Conservation (phyloP, 106 monocot species). For the Cymbidium sinense region DNA sequence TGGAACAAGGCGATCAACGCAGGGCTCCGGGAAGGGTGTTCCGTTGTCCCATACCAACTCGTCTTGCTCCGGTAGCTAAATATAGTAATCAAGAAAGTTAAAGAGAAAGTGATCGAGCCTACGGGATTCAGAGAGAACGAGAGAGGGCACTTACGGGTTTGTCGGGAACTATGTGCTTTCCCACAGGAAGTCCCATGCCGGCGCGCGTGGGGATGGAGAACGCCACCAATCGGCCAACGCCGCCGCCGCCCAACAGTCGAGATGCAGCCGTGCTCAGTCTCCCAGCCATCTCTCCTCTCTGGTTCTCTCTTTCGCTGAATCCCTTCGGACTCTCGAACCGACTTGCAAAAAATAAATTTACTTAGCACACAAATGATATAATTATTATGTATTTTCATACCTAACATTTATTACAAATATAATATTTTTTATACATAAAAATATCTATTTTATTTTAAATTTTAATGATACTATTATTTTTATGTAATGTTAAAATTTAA, state of each 20-base stretch:
- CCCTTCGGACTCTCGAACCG: too few relatives aligned
- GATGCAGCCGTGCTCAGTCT: slow-evolving; percentile 56
- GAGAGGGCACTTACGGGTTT: slow-evolving; percentile 40
- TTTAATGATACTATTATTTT: too few relatives aligned
- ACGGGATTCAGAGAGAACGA: not conserved
- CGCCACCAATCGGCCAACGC: slow-evolving; percentile 33
- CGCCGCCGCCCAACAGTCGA: slow-evolving; percentile 52
- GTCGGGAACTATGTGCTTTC: slow-evolving; percentile 82
- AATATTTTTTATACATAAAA: too few relatives aligned
- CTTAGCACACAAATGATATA: too few relatives aligned
- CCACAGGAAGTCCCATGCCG: slow-evolving; percentile 94
- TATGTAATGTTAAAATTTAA: too few relatives aligned
- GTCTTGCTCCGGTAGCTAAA: slow-evolving; percentile 60
- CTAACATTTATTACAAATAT: too few relatives aligned
- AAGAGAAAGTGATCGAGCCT: not conserved
- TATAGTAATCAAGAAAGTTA: not conserved
- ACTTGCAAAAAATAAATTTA: too few relatives aligned
- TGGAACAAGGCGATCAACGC: slow-evolving; percentile 82
- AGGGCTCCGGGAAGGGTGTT: slow-evolving; percentile 88
- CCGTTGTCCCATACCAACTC: slow-evolving; percentile 95
- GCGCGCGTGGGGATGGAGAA: slow-evolving; percentile 57
- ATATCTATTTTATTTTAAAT: too few relatives aligned
- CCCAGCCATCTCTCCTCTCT: slow-evolving; percentile 42
- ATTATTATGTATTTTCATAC: too few relatives aligned
- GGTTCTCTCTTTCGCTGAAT: not conserved